Base-by-base conservation (phyloP, 352 stramenopile species). In the Labyrinthula sp. region DNA sequence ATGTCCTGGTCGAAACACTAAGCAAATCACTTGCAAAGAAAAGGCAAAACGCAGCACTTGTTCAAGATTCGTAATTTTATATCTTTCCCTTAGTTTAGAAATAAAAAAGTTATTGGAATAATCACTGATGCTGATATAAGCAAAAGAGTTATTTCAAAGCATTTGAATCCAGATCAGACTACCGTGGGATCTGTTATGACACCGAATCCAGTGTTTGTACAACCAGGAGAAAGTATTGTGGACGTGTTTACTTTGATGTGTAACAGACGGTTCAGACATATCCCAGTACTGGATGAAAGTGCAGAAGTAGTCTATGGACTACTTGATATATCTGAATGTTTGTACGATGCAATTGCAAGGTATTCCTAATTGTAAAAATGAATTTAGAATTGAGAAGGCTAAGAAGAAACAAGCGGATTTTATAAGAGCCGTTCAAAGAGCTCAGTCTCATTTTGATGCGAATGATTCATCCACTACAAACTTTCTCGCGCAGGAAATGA, bases 271-370 rank as follows among this genome's bases (percentile, higher is more conserved):
- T 95, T 97, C 57, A 79, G 82, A 20, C 86, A 97, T 54, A 58
- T 97, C 33, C 88, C 88, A 2, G 88, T 97, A 12, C 75, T 92
- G 0, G 60, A 56, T 22, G 8, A 67, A 79, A 68, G 63, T 34
- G 60, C 66, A 15, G 75, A 72, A 0, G 71, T 69, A 0, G 80
- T 96, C 2, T 79, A 92, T 3, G 89, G 89, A 7, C 75, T 96
- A 29, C 59, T 97, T 15, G 89, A 94, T 64, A 96, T 97, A 63
- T 83, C 80, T 7, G 94, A 95, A 60, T 97, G 89, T 50, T 48
- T 97, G 46, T 94, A 95, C 66, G 85, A 95, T 65, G 87, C 85
- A 1, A 95, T 96, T 40, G n/a, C n/a, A n/a, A n/a, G n/a, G n/a
- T n/a, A n/a, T n/a, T n/a, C n/a, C n/a, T n/a, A n/a, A n/a, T n/a